A percentile compares a stretch with the other conserved stretches of the same genome.
Evolutionary conservation across 2,329 filamentous ascomycete genomes (phyloP).

Genomic region (Chrysoporthe puriensis): DNA sequence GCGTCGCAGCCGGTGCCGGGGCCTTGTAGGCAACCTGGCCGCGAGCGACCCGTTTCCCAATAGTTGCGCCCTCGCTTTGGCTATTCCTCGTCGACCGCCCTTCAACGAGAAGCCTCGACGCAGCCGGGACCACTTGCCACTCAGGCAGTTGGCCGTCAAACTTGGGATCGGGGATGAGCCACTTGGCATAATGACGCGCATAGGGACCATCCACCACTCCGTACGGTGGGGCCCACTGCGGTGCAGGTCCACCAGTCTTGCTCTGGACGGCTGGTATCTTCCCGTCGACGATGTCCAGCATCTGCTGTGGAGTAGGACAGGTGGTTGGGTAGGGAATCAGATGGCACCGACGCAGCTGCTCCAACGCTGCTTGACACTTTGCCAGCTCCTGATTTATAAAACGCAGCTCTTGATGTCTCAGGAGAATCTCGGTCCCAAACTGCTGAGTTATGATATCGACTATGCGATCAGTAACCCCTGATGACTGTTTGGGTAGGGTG

Average conservation of each 20-base stretch:
- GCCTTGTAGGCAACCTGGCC: slow-evolving; percentile 63
- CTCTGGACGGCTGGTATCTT: slow-evolving; percentile 71
- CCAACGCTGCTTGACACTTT: slow-evolving; percentile 90
- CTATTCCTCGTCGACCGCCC: slow-evolving; percentile 81
- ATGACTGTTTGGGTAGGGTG: slow-evolving; percentile 60
- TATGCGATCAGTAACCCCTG: slow-evolving; percentile 23
- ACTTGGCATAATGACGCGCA: slow-evolving; percentile 90
- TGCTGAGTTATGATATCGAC: slow-evolving; percentile 70
- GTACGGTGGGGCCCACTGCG: slow-evolving; percentile 83
- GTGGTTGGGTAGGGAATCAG: slow-evolving; percentile 86
- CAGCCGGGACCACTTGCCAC: slow-evolving; percentile 47
- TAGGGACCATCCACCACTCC: slow-evolving; percentile 92
- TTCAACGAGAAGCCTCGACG: slow-evolving; percentile 56
- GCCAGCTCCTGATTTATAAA: slow-evolving; percentile 95
- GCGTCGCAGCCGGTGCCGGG: slow-evolving; percentile 68
- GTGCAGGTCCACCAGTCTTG: slow-evolving; percentile 64
- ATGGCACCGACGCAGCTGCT: slow-evolving; percentile 90
- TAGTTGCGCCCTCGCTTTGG: slow-evolving; percentile 56
- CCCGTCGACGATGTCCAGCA: slow-evolving; percentile 73
- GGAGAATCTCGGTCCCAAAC: slow-evolving; percentile 85
- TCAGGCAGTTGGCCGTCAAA: slow-evolving; percentile 73
- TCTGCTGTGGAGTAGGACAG: slow-evolving; percentile 66
- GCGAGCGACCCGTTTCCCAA: slow-evolving; percentile 56
- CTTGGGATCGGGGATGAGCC: slow-evolving; percentile 85
- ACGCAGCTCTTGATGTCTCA: slow-evolving; percentile 93